phyloP scores from a whole-genome alignment of 805 yeast genomes.

The Pichia gijzeniarum region DNA sequence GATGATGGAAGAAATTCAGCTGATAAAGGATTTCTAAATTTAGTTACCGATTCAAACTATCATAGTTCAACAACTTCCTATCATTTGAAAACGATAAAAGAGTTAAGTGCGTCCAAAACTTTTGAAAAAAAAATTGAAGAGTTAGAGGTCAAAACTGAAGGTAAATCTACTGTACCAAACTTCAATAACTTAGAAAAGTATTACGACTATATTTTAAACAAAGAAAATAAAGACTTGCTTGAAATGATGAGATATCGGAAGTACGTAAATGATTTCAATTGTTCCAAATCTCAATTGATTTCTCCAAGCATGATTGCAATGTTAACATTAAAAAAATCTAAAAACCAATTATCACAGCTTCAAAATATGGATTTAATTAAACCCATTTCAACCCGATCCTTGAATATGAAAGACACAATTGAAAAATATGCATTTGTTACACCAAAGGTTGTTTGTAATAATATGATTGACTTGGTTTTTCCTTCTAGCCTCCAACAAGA shows the following conservation, averaged over 20 bases:
- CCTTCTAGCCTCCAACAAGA: constrained; percentile 32
- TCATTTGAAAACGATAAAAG: constrained; percentile 37
- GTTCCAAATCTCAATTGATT: constrained; percentile 58
- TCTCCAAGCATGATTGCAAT: constrained; percentile 51
- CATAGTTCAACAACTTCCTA: constrained; percentile 31
- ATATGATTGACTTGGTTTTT: constrained; percentile 51
- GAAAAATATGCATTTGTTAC: constrained; percentile 82
- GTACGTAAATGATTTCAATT: constrained; percentile 61
- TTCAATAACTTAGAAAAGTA: constrained; percentile 45
- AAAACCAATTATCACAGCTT: constrained; percentile 27
- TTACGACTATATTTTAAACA: constrained; percentile 49
- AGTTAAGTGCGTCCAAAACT: constrained; percentile 41
- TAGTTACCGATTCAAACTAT: constrained; percentile 35
- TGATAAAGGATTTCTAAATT: constrained; percentile 53
- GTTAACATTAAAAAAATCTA: constrained; percentile 30
- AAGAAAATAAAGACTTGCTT: constrained; percentile 45
- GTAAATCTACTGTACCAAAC: constrained; percentile 25
- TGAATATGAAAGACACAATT: constrained; percentile 42
- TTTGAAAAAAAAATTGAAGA: constrained; percentile 39
- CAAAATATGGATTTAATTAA: constrained; percentile 32
- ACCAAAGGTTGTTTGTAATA: constrained; percentile 76
- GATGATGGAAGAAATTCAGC: constrained; percentile 20
- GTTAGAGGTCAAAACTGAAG: constrained; percentile 33
- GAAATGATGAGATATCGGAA: constrained; percentile 48
- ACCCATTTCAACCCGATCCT: constrained; percentile 36